Percentiles rank a stretch among this genome's conserved stretches.
Evolutionary conservation across 2,329 filamentous ascomycete species (phyloP).

Genomic region (Didymellaceae sp.): DNA sequence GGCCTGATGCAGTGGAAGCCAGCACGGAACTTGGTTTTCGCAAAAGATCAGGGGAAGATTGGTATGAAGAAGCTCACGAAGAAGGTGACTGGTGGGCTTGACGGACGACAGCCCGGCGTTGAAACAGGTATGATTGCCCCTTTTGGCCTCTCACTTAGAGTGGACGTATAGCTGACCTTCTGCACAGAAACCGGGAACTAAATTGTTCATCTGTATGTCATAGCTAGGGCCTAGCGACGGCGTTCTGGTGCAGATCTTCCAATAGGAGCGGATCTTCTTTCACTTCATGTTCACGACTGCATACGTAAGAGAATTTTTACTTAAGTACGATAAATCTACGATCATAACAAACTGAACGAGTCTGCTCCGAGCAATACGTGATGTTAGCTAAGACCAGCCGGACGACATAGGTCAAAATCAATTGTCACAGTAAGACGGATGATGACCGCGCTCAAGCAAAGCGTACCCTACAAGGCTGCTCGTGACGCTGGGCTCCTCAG

Average conservation of each 20-base stretch:
- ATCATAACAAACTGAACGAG: neutral
- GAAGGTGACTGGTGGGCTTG: constrained; percentile 72
- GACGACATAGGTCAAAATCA: no score
- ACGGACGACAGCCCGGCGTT: constrained; percentile 83
- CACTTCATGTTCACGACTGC: constrained; percentile 1
- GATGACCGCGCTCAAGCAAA: no score
- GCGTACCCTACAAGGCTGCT: neutral
- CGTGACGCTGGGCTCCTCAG: neutral
- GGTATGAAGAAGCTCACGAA: constrained; percentile 77
- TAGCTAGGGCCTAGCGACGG: constrained; percentile 5
- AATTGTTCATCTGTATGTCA: neutral
- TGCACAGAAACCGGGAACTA: constrained; percentile 34
- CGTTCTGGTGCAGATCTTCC: neutral
- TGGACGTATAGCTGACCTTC: constrained; percentile 15
- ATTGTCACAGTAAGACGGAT: no score
- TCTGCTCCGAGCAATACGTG: no score
- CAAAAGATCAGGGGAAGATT: constrained; percentile 84
- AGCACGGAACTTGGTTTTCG: constrained; percentile 83
- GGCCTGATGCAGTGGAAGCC: constrained; percentile 97
- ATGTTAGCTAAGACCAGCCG: no score
- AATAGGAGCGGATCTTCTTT: neutral
- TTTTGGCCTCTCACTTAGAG: neutral
- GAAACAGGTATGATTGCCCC: constrained; percentile 66
- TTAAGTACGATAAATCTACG: no score
- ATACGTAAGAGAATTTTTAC: neutral